These are phyloP conservation scores for Aspergillus sp. DNA, from an alignment of 2,329 filamentous ascomycete genomes.

Conservation along the genomic window DNA sequence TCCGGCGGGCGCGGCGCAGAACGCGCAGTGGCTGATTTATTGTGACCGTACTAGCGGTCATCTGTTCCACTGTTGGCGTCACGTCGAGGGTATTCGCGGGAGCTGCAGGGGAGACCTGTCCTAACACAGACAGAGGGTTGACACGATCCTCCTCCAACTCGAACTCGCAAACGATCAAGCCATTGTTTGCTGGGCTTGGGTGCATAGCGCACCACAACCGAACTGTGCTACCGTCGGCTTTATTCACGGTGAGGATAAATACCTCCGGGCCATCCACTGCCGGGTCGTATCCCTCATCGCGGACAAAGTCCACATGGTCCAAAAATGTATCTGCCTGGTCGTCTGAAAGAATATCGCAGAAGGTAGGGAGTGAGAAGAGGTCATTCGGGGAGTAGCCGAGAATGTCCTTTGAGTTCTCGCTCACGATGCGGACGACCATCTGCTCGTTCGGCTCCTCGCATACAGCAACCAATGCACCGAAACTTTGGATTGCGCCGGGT, in stretches of 20 bases:
- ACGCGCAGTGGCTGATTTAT: constrained; percentile 76
- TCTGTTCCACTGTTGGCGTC: constrained; percentile 71
- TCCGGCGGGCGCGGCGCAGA: constrained; percentile 70
- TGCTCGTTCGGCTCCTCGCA: constrained; percentile 63
- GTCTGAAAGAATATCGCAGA: constrained; percentile 79
- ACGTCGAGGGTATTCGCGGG: constrained; percentile 64
- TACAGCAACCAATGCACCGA: constrained; percentile 74
- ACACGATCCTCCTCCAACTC: constrained; percentile 81
- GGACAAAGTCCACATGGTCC: constrained; percentile 85
- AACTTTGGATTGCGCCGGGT: constrained; percentile 76
- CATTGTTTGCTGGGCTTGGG: constrained; percentile 65
- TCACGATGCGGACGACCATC: constrained; percentile 70
- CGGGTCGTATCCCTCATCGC: constrained; percentile 77
- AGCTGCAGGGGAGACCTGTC: constrained; percentile 15
- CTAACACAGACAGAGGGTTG: constrained; percentile 27
- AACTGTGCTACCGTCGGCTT: constrained; percentile 53
- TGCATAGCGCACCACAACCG: constrained; percentile 91
- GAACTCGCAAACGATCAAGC: constrained; percentile 82
- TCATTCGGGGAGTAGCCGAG: constrained; percentile 76
- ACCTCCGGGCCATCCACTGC: constrained; percentile 78
- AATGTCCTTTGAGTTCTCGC: constrained; percentile 74
- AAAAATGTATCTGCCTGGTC: constrained; percentile 81
- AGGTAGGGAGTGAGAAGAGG: constrained; percentile 71
- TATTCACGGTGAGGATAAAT: constrained; percentile 73
- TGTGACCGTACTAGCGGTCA: constrained; percentile 72